A percentile compares a stretch with the other conserved stretches of the same genome.
These are phyloP conservation scores for Dothidotthia symphoricarpi DNA, from an alignment of 2,329 filamentous ascomycete genomes.

Conservation along the genomic window DNA sequence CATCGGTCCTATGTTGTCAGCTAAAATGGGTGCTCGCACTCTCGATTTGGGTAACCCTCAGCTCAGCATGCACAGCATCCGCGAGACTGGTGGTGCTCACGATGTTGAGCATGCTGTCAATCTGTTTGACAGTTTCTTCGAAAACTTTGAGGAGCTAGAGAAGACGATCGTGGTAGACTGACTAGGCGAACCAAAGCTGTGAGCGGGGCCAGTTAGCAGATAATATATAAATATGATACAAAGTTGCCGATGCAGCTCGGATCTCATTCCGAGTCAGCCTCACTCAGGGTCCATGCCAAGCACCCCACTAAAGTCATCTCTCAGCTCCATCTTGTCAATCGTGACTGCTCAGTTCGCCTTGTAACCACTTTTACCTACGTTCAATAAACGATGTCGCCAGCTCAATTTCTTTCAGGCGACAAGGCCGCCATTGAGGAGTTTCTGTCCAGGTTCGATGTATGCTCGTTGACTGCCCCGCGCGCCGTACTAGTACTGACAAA, in stretches of 20 bases:
- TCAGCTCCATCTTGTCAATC: conserved; percentile 3
- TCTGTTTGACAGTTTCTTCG: conserved; percentile 84
- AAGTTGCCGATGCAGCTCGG: conserved; percentile 6
- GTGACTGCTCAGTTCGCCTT: neutral
- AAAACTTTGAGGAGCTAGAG: conserved; percentile 79
- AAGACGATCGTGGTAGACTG: conserved; percentile 80
- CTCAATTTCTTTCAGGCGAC: conserved; percentile 74
- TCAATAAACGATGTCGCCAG: conserved; percentile 30
- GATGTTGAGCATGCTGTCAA: conserved; percentile 85
- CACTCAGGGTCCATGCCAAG: conserved; percentile 26
- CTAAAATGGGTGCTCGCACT: conserved; percentile 80
- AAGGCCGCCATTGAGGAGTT: conserved; percentile 75
- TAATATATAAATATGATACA: conserved; percentile 6
- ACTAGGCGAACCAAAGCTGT: conserved; percentile 32
- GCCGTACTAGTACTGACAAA: conserved; percentile 17
- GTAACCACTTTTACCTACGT: neutral
- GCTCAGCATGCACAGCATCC: conserved; percentile 94
- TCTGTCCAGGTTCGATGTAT: conserved; percentile 86
- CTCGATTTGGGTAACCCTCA: conserved; percentile 93
- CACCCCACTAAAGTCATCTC: conserved; percentile 27
- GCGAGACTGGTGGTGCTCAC: conserved; percentile 84
- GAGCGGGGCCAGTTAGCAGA: conserved; percentile 8
- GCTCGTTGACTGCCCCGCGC: conserved; percentile 37
- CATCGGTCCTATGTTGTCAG: conserved; percentile 94
- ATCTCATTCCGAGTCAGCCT: conserved; percentile 9